Percentiles rank a stretch among this genome's conserved stretches.
These are phyloP conservation scores for Neonothopanus nambi DNA, from an alignment of 1,284 basidiomycete genomes.

Conservation along the genomic window DNA sequence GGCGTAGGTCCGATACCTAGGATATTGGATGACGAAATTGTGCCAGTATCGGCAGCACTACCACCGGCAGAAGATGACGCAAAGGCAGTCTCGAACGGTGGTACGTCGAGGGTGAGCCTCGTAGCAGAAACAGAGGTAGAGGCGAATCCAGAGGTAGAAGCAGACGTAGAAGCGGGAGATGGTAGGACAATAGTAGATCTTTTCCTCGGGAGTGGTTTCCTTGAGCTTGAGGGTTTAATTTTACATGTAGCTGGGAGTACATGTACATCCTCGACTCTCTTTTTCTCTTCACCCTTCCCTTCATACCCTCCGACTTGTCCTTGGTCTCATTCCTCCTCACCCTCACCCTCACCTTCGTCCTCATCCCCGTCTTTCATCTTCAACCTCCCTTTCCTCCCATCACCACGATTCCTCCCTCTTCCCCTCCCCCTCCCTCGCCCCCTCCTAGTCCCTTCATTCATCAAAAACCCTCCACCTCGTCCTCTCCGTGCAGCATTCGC, in stretches of 20 bases:
- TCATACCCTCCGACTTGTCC: too few species aligned
- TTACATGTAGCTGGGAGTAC: neutral
- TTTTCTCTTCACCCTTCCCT: neutral
- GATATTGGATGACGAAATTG: too few species aligned
- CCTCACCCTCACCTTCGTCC: neutral
- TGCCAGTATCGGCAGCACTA: too few species aligned
- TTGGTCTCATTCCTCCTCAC: neutral
- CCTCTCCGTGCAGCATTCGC: slow-evolving; percentile 53
- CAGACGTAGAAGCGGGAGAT: too few species aligned
- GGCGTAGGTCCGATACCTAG: too few species aligned
- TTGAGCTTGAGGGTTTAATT: neutral
- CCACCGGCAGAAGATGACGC: too few species aligned
- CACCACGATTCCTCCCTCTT: slow-evolving; percentile 22
- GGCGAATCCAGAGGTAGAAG: too few species aligned
- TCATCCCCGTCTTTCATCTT: slow-evolving; percentile 30
- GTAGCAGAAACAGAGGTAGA: too few species aligned
- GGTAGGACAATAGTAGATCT: too few species aligned
- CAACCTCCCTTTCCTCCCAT: slow-evolving; percentile 23
- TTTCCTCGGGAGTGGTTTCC: neutral
- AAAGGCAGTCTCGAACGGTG: too few species aligned
- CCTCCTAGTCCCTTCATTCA: neutral
- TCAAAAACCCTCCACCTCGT: slow-evolving; percentile 33
- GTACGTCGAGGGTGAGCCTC: too few species aligned
- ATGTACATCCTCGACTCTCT: neutral
- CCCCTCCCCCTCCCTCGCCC: slow-evolving; percentile 14